A percentile compares a stretch with the other conserved stretches of the same genome.
Conservation (phyloP, 805 yeast genomes). For the Candida namnaoensis region DNA sequence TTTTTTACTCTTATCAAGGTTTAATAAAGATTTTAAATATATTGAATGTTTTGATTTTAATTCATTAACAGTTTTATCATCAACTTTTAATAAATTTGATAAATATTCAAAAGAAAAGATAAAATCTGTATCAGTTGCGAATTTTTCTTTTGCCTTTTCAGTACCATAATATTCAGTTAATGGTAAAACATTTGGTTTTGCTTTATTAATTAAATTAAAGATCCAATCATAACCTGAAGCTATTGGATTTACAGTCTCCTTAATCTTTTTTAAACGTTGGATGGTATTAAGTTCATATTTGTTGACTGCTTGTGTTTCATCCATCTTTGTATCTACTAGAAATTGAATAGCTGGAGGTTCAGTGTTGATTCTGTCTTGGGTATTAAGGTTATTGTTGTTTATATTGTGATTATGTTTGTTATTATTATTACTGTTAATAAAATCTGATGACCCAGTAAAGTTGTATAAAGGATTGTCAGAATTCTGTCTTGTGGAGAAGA, state of each 20-base stretch:
- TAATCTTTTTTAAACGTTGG: neutral
- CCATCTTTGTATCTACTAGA: neutral
- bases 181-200: slow-evolving; percentile 29
- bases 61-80: slow-evolving; percentile 22
- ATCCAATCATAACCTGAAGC: slow-evolving; percentile 14
- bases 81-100: slow-evolving; percentile 31
- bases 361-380: too few species aligned
- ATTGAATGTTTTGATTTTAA: slow-evolving; percentile 29
- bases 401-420: too few species aligned
- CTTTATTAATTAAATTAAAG: slow-evolving; percentile 17
- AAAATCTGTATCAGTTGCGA: slow-evolving; percentile 29
- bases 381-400: too few species aligned
- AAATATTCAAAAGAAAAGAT: slow-evolving; percentile 37
- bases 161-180: slow-evolving; percentile 32
- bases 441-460: too few species aligned
- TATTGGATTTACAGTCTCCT: neutral
- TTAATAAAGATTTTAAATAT: slow-evolving; percentile 22
- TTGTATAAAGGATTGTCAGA: neutral
- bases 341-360: too few species aligned
- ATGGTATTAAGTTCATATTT: neutral
- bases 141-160: slow-evolving; percentile 33
- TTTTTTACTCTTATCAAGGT: slow-evolving; percentile 25
- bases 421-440: too few species aligned
- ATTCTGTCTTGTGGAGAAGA: neutral
- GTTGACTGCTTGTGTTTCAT: neutral